phyloP scores from a whole-genome alignment of 139 green algal genomes.

The Trebouxia sp. region DNA sequence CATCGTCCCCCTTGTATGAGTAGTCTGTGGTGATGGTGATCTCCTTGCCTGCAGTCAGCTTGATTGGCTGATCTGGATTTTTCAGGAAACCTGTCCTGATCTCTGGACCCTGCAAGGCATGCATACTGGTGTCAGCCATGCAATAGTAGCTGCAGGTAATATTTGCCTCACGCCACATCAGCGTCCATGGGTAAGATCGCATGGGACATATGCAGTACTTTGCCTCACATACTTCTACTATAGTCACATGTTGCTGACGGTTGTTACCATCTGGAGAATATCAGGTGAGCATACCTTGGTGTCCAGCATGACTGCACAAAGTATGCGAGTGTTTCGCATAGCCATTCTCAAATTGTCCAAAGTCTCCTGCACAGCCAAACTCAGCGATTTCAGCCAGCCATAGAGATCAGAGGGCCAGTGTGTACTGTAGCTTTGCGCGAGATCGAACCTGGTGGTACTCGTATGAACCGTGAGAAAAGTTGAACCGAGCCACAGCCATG shows the following conservation, averaged over 20 bases:
- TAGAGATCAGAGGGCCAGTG: background rate
- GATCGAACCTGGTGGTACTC: conserved; percentile 90
- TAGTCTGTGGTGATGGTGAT: conserved; percentile 97
- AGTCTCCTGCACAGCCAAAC: conserved; percentile 72
- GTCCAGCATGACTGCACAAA: conserved; percentile 98
- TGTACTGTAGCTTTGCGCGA: background rate
- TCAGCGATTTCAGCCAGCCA: no score
- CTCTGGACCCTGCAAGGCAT: conserved; percentile 84
- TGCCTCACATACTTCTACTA: background rate
- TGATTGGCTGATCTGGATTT: conserved; percentile 78
- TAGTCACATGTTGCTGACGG: background rate
- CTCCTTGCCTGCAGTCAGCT: conserved; percentile 75
- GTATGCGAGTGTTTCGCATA: conserved; percentile 88
- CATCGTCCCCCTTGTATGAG: conserved; percentile 69
- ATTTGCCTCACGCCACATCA: background rate
- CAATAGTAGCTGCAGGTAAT: background rate
- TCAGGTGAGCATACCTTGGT: conserved; percentile 80
- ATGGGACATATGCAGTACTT: background rate
- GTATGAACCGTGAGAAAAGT: conserved; percentile 94
- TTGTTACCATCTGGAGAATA: background rate
- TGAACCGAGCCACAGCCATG: conserved; percentile 97
- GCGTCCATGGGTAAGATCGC: background rate
- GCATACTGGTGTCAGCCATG: background rate
- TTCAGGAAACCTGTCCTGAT: conserved; percentile 96
- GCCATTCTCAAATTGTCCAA: conserved; percentile 88